Conservation (phyloP, 331 rosid species). For the Phaseolus coccineus region DNA sequence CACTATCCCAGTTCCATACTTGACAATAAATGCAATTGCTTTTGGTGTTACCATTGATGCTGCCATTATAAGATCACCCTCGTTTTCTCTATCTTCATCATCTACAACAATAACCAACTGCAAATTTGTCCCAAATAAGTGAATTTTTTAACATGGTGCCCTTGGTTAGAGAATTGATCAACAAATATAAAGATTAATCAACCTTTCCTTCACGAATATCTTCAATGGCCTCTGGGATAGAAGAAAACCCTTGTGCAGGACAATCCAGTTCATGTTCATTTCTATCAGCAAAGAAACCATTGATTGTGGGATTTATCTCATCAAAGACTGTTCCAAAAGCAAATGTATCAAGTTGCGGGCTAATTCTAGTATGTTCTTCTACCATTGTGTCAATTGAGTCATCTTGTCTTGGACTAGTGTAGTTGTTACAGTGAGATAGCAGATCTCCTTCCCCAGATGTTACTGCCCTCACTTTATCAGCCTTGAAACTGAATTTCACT, state of each 20-base stretch:
- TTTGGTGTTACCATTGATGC: slow-evolving; percentile 64
- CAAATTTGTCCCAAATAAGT: slow-evolving; percentile 34
- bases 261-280: slow-evolving; percentile 41
- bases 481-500: slow-evolving; percentile 34
- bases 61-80: slow-evolving; percentile 80
- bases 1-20: slow-evolving; percentile 68
- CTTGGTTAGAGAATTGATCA: background rate
- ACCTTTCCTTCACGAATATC: slow-evolving; percentile 77
- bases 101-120: slow-evolving; percentile 74
- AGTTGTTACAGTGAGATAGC: slow-evolving; percentile 24
- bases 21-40: slow-evolving; percentile 73
- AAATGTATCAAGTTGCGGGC: slow-evolving; percentile 23
- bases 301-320: slow-evolving; percentile 24
- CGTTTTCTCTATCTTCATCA: slow-evolving; percentile 79
- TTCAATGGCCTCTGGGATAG: slow-evolving; percentile 66
- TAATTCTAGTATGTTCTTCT: slow-evolving; percentile 23
- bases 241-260: slow-evolving; percentile 60
- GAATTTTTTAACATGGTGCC: background rate
- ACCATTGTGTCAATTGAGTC: slow-evolving; percentile 52
- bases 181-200: slow-evolving; percentile 20
- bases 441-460: slow-evolving; percentile 47
- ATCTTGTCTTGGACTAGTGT: background rate
- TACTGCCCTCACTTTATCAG: slow-evolving; percentile 14
- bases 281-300: slow-evolving; percentile 28
- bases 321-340: slow-evolving; percentile 28